Percentiles rank a stretch among this genome's conserved stretches.
Evolutionary conservation across 192 early-diverging fungal species (phyloP).

Genomic region (Coemansia sp.): DNA sequence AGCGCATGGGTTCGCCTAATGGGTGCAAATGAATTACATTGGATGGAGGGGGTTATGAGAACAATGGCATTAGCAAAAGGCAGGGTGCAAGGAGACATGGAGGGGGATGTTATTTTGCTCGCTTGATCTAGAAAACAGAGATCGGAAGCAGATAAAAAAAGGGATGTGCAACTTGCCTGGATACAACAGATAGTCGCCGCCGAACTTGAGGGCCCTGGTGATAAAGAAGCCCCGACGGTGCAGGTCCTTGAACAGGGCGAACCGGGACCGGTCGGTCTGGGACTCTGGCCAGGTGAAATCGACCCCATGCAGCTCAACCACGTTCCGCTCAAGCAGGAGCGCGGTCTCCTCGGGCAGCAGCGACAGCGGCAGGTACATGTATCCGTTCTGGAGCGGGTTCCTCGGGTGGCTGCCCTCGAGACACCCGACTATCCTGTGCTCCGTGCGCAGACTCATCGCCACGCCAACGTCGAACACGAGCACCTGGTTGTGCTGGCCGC

Average conservation of each 20-base stretch:
- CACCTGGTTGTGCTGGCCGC: slow-evolving; percentile 15
- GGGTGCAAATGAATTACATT: too few relatives aligned
- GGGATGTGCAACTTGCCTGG: slow-evolving; percentile 46
- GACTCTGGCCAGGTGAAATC: slow-evolving; percentile 49
- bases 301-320: slow-evolving; percentile 19
- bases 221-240: slow-evolving; percentile 67
- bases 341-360: slow-evolving; percentile 75
- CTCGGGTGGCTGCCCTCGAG: slow-evolving; percentile 68
- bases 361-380: slow-evolving; percentile 69
- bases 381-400: slow-evolving; percentile 75
- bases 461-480: slow-evolving; percentile 23
- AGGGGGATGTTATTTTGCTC: too few relatives aligned
- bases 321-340: slow-evolving; percentile 42
- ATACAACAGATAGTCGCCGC: slow-evolving; percentile 85
- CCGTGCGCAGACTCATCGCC: slow-evolving; percentile 56
- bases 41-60: too few relatives aligned
- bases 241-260: slow-evolving; percentile 63
- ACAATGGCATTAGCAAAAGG: background rate
- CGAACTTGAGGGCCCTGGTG: slow-evolving; percentile 78
- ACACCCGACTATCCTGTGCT: slow-evolving; percentile 65
- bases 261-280: slow-evolving; percentile 35
- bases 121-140: too few relatives aligned
- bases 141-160: too few relatives aligned
- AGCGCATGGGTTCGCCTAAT: slow-evolving; percentile 66
- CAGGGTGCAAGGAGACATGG: background rate